Base-by-base conservation (phyloP, 2,329 filamentous ascomycete genomes). In the Pyrenophora teres region DNA sequence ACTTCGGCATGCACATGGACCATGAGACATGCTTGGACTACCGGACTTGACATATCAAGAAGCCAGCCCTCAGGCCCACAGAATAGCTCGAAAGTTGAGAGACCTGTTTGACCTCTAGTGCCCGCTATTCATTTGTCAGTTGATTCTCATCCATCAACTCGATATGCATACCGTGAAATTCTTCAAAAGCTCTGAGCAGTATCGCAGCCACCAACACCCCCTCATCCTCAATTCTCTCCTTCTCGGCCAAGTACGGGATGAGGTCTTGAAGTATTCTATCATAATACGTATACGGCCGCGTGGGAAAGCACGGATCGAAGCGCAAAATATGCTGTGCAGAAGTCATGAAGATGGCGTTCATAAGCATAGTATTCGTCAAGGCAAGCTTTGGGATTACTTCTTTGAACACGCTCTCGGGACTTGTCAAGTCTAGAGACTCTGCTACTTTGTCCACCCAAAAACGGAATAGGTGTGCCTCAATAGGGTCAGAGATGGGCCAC, bases 291-390 rank as follows among this genome's bases (percentile, higher is more conserved):
- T 51, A 65, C 5, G 60, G 50, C 21, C 47, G 50, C 3, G 52
- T 47, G 8, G 54, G 56, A 32, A 60, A 62, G 8, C 48, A 30
- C 4, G 54, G 47, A 37, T 62, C 46, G 31, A 50, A 40, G 15
- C 68, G 70, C 25, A 63, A 67, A 10, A 78, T 56, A 46, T 76
- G 73, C 44, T 75, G 66, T 15, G 74, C 71, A 4, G 74, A 73
- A 5, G 69, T 71, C 18, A 74, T 73, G 31, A 72, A 65, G n/a
- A 76, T 69, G 3, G 73, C 72, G 48, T 72, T 72, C 48, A 73
- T 56, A 15, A 80, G 58, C 15, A 77, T 69, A 0, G 75, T 72
- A 33, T 73, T 77, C 21, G 67, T 58, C 3, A 71, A 69, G 6
- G 60, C 56, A 27, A 63, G 44, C 18, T 54, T 52, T 23, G 59